Evolutionary conservation across 2,329 filamentous ascomycete genomes (phyloP).

Genomic region (Colletotrichum graminicola): DNA sequence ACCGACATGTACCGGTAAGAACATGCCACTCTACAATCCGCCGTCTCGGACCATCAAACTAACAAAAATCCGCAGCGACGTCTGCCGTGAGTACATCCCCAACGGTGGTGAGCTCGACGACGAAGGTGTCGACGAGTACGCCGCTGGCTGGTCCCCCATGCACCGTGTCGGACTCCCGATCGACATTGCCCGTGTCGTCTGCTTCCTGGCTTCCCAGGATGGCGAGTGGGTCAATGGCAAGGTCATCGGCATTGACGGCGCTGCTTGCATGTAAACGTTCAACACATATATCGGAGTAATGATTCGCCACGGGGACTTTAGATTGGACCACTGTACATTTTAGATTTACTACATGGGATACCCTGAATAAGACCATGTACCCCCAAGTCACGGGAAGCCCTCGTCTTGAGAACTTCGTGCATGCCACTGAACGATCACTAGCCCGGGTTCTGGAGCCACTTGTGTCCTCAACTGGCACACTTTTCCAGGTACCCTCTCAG

Average conservation of each 20-base stretch:
- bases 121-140: conserved; percentile 68
- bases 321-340: conserved; percentile 38
- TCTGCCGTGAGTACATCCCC: conserved; percentile 74
- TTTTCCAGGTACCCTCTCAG: no score
- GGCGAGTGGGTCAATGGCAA: conserved; percentile 62
- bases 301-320: conserved; percentile 12
- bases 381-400: background rate
- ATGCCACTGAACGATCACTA: background rate
- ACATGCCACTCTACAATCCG: background rate
- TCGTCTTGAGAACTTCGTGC: background rate
- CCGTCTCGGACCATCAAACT: background rate
- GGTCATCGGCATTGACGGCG: conserved; percentile 46
- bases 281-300: conserved; percentile 14
- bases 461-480: no score
- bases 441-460: no score
- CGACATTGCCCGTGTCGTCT: conserved; percentile 75
- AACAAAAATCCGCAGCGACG: conserved; percentile 60
- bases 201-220: conserved; percentile 62
- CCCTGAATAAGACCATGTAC: conserved; percentile 29
- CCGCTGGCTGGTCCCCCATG: conserved; percentile 64
- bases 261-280: conserved; percentile 43
- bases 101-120: conserved; percentile 66
- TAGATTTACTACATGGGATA: conserved; percentile 31
- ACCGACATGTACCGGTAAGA: conserved; percentile 50
- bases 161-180: conserved; percentile 75